These are phyloP conservation scores for Rosa chinensis DNA, from an alignment of 306 rosid species.

Conservation along the genomic window DNA sequence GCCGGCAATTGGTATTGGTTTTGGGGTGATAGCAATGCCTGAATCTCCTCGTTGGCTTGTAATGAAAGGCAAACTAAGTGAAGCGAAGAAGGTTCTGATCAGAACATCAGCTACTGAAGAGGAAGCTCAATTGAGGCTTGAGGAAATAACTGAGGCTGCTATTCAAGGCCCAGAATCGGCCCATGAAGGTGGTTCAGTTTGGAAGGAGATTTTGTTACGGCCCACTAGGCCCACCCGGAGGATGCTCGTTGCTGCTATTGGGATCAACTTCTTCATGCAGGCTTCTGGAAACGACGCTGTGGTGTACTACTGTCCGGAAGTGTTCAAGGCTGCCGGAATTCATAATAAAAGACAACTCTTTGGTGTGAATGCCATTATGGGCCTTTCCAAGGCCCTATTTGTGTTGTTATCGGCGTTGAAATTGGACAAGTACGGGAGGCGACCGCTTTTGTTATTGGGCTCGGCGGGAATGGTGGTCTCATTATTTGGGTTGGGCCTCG, in stretches of 20 bases:
- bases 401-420: slow-evolving; percentile 55
- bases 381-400: slow-evolving; percentile 56
- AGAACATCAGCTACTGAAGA: slow-evolving; percentile 45
- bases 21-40: slow-evolving; percentile 68
- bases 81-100: slow-evolving; percentile 55
- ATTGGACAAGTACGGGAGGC: slow-evolving; percentile 66
- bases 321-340: slow-evolving; percentile 73
- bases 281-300: slow-evolving; percentile 95
- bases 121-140: slow-evolving; percentile 65
- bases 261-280: slow-evolving; percentile 88
- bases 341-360: slow-evolving; percentile 45
- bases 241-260: slow-evolving; percentile 67
- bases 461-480: slow-evolving; percentile 59
- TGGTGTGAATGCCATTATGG: slow-evolving; percentile 71
- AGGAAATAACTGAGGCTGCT: slow-evolving; percentile 52
- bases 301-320: slow-evolving; percentile 73
- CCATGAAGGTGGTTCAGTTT: slow-evolving; percentile 43
- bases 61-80: slow-evolving; percentile 54
- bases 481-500: slow-evolving; percentile 51
- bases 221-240: slow-evolving; percentile 50
- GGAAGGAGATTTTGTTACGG: slow-evolving; percentile 63
- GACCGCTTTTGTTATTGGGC: slow-evolving; percentile 73
- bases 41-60: slow-evolving; percentile 84
- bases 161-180: not conserved
- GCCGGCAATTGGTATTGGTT: slow-evolving; percentile 50